Conservation (phyloP, 306 rosid species). For the Casuarina glauca region DNA sequence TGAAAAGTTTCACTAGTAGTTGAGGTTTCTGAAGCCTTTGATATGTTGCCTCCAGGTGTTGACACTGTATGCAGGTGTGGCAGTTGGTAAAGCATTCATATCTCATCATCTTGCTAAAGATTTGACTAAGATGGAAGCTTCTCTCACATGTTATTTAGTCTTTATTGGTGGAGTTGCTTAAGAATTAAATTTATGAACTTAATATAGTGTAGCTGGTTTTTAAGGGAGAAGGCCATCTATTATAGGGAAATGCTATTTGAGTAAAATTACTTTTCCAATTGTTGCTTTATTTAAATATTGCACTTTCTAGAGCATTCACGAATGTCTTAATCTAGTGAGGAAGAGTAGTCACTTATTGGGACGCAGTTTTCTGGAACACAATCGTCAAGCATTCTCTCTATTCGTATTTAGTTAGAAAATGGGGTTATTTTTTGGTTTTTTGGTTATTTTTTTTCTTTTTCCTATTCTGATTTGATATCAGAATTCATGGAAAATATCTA, state of each 20-base stretch:
- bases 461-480: background rate
- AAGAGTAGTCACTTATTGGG: background rate
- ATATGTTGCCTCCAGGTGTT: background rate
- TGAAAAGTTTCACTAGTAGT: background rate
- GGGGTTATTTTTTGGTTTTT: background rate
- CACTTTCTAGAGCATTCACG: background rate
- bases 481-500: constrained; percentile 4
- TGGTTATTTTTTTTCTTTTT: background rate
- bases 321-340: background rate
- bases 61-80: background rate
- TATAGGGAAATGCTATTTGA: background rate
- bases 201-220: background rate
- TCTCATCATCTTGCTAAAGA: background rate
- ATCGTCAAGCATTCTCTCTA: background rate
- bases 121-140: background rate
- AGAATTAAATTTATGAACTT: background rate
- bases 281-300: background rate
- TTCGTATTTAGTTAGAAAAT: background rate
- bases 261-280: background rate
- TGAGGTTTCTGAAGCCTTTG: background rate
- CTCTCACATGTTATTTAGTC: background rate
- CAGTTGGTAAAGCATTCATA: background rate
- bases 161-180: background rate
- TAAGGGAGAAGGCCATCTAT: background rate
- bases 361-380: background rate